Percentiles rank a stretch among this genome's conserved stretches.
phyloP scores from a whole-genome alignment of 768 basidiomycete species.

The Phanerochaete carnosa region DNA sequence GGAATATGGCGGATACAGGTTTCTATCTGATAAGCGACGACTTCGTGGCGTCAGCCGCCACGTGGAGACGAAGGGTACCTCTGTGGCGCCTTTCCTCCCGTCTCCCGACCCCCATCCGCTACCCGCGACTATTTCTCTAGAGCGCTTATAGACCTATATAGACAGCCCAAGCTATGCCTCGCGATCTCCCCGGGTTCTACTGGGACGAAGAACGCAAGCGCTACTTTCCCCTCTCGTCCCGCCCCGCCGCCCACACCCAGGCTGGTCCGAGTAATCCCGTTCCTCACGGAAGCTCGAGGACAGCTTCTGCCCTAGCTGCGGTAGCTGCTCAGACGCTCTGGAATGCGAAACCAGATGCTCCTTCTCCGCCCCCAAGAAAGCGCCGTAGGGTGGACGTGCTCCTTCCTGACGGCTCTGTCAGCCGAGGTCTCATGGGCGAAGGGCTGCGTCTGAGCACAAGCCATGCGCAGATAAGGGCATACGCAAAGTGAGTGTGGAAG shows the following conservation, averaged over 20 bases:
- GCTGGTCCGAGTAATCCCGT: background rate
- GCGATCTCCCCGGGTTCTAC: slow-evolving; percentile 30
- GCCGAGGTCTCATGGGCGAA: background rate
- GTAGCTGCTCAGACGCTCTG: background rate
- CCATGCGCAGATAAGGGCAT: background rate
- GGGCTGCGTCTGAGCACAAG: background rate
- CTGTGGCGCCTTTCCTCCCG: background rate
- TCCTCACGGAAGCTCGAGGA: background rate
- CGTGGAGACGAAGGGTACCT: background rate
- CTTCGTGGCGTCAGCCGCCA: background rate
- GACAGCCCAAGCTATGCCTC: slow-evolving; percentile 10
- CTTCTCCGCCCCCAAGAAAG: background rate
- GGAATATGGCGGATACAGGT: no score
- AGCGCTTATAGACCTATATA: background rate
- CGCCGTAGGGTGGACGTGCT: background rate
- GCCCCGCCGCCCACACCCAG: background rate
- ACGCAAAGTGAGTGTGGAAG: background rate
- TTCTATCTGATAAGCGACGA: background rate
- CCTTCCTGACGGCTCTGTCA: background rate
- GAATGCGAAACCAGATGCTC: background rate
- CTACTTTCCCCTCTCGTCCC: slow-evolving; percentile 27
- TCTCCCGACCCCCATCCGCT: background rate
- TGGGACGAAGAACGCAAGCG: slow-evolving; percentile 28
- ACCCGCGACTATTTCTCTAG: background rate
- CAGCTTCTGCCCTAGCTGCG: background rate